Conservation (phyloP, 345 rosid species). For the Melaleuca quinquenervia region DNA sequence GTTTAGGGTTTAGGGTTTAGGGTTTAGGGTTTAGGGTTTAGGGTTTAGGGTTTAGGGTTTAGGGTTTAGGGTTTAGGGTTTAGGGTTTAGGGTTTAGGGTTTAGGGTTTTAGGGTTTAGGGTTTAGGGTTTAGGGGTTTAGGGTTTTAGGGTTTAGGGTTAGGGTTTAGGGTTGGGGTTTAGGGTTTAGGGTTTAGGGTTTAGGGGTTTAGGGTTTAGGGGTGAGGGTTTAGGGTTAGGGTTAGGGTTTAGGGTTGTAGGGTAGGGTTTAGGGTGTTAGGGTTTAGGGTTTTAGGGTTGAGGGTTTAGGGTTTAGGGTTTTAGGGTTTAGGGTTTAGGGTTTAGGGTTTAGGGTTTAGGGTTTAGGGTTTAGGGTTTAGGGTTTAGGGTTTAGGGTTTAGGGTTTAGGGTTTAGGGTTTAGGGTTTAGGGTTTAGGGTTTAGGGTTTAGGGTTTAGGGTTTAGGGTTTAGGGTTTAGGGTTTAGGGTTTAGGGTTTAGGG, state of each 20-base stretch:
- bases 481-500: slow-evolving; percentile 2
- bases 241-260: not conserved
- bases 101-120: not conserved
- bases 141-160: not conserved
- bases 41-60: not conserved
- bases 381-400: slow-evolving; percentile 1
- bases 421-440: not conserved
- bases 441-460: not conserved
- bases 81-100: not conserved
- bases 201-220: slow-evolving; percentile 8
- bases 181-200: not conserved
- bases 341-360: slow-evolving; percentile 1
- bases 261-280: not conserved
- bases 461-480: slow-evolving; percentile 4
- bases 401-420: not conserved
- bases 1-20: not conserved
- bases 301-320: not conserved
- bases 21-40: not conserved
- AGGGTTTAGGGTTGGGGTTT: not conserved
- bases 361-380: slow-evolving; percentile 3
- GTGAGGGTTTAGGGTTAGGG: not conserved
- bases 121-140: not conserved
- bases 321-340: not conserved
- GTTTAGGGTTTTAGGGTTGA: not conserved
- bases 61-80: not conserved